Base-by-base conservation (phyloP, 768 basidiomycete genomes). In the Trametopsis cervina region DNA sequence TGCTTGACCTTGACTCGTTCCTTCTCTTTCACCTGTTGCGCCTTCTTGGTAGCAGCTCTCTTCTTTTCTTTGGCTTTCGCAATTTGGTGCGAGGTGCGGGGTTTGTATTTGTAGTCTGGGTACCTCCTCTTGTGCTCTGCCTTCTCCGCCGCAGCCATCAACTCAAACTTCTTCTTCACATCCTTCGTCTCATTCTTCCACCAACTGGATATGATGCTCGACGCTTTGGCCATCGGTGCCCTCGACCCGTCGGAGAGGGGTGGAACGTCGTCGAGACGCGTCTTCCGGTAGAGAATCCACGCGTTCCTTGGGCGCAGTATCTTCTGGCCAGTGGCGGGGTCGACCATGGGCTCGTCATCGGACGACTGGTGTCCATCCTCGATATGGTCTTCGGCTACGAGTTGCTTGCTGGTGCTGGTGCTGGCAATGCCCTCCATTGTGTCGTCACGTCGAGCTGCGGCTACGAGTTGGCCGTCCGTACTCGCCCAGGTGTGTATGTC, bases 71-170 rank as follows among this genome's bases (percentile, higher is more conserved):
- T 44, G 25, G 44, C 44, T 25, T 29, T 27, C 22, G 37, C 46
- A 38, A 49, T 52, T 47, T 46, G 41, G 23, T 23, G 33, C 45
- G 49, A 45, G 25, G 42, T 45, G 26, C 45, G 48, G 2, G 54
- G 54, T 22, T 47, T 43, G 44, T 49, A 55, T 4, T 45, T 39
- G 42, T 55, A 55, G 27, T 48, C 42, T 13, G 54, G 54, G 20
- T 55, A 46, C 40, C 40, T 42, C 6, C 25, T 38, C 24, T 39
- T 46, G 29, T 55, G 54, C 37, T 38, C 51, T 17, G 9, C 44
- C 47, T 47, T 47, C 27, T 40, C 50, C 18, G n/a, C 11, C 37
- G 40, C 50, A 0, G 54, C 54, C 42, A 46, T 15, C 7, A 39
- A 17, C 43, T 46, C 50, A 25, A 23, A 55, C 13, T 36, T 1